These are phyloP conservation scores for Lasiodiplodia citricola DNA, from an alignment of 2,329 filamentous ascomycete genomes.

Conservation along the genomic window DNA sequence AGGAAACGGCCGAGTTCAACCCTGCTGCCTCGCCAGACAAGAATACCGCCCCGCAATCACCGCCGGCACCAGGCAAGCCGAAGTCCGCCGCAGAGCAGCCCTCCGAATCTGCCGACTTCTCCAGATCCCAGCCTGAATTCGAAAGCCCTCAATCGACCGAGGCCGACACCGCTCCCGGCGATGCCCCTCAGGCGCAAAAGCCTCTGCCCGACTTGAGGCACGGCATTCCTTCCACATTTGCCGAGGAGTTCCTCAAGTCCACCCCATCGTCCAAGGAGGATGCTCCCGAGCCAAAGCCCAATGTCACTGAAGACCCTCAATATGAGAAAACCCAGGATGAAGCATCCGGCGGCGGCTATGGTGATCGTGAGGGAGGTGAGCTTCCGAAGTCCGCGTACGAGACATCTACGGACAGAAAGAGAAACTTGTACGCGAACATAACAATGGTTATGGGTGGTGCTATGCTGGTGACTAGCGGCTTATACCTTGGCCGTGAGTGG, in stretches of 20 bases:
- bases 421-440: slow-evolving; percentile 76
- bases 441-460: slow-evolving; percentile 68
- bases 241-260: slow-evolving; percentile 68
- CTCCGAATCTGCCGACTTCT: slow-evolving; percentile 31
- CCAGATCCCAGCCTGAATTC: slow-evolving; percentile 45
- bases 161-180: slow-evolving; percentile 45
- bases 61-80: slow-evolving; percentile 34
- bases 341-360: slow-evolving; percentile 49
- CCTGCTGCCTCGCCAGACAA: slow-evolving; percentile 34
- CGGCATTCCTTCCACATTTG: slow-evolving; percentile 90
- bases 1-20: slow-evolving; percentile 45
- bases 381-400: slow-evolving; percentile 82
- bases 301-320: slow-evolving; percentile 59
- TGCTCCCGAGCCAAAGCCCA: slow-evolving; percentile 41
- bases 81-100: slow-evolving; percentile 10
- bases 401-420: slow-evolving; percentile 85
- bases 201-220: slow-evolving; percentile 90
- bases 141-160: slow-evolving; percentile 39
- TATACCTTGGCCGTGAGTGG: slow-evolving; percentile 89
- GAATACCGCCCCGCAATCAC: slow-evolving; percentile 36
- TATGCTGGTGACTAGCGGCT: slow-evolving; percentile 61
- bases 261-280: slow-evolving; percentile 36
- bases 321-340: slow-evolving; percentile 52
- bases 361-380: slow-evolving; percentile 66
- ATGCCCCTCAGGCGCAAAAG: slow-evolving; percentile 58